These are phyloP conservation scores for Asterophora parasitica DNA, from an alignment of 768 basidiomycete genomes.

Conservation along the genomic window DNA sequence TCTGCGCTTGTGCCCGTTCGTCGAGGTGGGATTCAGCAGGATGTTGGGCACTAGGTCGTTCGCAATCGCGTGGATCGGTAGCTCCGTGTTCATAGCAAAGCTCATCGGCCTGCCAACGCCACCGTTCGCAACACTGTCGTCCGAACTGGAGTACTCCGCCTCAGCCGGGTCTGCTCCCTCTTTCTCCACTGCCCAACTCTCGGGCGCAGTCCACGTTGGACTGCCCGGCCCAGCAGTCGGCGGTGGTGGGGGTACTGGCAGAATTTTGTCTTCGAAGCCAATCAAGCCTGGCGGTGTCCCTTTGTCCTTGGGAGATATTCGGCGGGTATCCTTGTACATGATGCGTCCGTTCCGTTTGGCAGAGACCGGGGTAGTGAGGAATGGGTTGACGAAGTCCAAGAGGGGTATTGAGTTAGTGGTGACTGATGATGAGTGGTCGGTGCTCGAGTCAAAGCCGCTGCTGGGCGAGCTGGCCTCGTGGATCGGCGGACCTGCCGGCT, in stretches of 20 bases:
- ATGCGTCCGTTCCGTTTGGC: slow-evolving; percentile 24
- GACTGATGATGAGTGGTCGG: slow-evolving; percentile 24
- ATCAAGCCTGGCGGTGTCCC: background rate
- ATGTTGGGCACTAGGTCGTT: slow-evolving; percentile 7
- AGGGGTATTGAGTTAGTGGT: slow-evolving; percentile 21
- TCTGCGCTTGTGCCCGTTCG: background rate
- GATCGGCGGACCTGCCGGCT: slow-evolving; percentile 11
- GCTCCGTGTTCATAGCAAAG: slow-evolving; percentile 6
- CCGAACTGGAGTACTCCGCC: slow-evolving; percentile 26
- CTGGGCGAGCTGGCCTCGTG: slow-evolving; percentile 35
- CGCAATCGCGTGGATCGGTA: background rate
- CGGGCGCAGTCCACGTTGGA: slow-evolving; percentile 58
- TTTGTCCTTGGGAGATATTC: slow-evolving; percentile 47
- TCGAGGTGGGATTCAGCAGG: background rate
- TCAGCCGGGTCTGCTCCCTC: slow-evolving; percentile 36
- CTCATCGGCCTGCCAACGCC: slow-evolving; percentile 9
- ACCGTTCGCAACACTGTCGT: slow-evolving; percentile 20
- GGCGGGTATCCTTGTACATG: slow-evolving; percentile 26
- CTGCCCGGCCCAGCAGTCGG: slow-evolving; percentile 9
- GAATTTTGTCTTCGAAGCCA: slow-evolving; percentile 3
- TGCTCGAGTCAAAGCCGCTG: slow-evolving; percentile 36
- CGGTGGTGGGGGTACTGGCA: slow-evolving; percentile 7
- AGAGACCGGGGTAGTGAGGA: slow-evolving; percentile 26
- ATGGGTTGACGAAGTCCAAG: slow-evolving; percentile 38
- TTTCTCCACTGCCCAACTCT: slow-evolving; percentile 71